Base-by-base conservation (phyloP, 257 asterid species). In the Fraxinus excelsior region DNA sequence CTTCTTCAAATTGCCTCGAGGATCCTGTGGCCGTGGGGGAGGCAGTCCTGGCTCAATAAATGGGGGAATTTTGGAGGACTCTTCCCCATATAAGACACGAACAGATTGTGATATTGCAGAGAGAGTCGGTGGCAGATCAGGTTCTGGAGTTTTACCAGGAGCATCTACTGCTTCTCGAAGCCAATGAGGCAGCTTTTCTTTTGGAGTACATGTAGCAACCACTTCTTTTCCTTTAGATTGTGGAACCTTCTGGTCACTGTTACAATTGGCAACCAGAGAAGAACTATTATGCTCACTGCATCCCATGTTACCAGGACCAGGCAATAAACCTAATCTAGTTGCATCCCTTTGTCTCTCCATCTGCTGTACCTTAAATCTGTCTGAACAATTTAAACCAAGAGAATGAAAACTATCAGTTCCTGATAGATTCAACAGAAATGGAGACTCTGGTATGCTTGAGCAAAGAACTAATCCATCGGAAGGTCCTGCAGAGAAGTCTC, bases 61-160 rank as follows among this genome's bases (percentile, higher is more conserved):
- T 14, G 99, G 98, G 76, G 99, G 98, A 58, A 96, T 84, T 60
- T 72, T 77, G 44, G 88, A 85, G 56, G 87, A 78, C 58, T 87
- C 83, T 76, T 89, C 90, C 71, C 99, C 98, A 46, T 91, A 95
- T 49, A 95, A 79, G 62, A 90, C 84, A 65, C 98, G 93, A 46
- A 93, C 97, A 8, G 99, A 95, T 38, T 90, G 90, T 21, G 97
- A 94, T 65, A 95, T 74, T 69, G 98, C 97, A 72, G 97, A 88
- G 69, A 95, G 83, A 69, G 93, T 70, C 6, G 96, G 96, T 7
- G 95, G 96, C 51, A 94, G 82, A 62, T 85, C 83, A 25, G 82
- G 86, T 72, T 86, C 86, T 51, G 85, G 81, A 18, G 78, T 35
- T 73, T 83, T 88, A 29, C 84, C 85, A 34, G 92, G 94, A 81